Percentiles rank a stretch among this genome's conserved stretches.
Evolutionary conservation across 805 yeast species (phyloP).

Genomic region (Candida cerambycidarum): DNA sequence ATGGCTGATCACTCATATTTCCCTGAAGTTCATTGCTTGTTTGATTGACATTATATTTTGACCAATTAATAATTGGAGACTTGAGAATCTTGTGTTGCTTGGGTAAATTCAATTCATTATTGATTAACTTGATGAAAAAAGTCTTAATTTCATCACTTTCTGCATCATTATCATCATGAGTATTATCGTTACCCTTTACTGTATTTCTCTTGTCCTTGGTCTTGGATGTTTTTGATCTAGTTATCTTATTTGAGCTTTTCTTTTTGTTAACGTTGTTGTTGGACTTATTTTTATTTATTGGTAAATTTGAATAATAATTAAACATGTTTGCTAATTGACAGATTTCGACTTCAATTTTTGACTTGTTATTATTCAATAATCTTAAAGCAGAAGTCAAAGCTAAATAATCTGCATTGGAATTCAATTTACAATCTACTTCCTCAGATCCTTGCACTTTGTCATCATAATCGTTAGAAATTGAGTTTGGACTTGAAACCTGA

Average conservation of each 20-base stretch:
- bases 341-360: conserved; percentile 29
- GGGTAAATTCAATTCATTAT: conserved; percentile 34
- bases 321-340: conserved; percentile 29
- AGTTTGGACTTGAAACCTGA: background rate
- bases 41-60: conserved; percentile 29
- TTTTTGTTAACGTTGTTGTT: background rate
- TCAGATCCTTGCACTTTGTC: background rate
- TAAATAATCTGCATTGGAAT: conserved; percentile 34
- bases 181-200: conserved; percentile 9
- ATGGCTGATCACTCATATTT: conserved; percentile 15
- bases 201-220: conserved; percentile 7
- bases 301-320: conserved; percentile 17
- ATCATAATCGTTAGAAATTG: background rate
- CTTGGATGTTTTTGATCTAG: background rate
- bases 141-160: conserved; percentile 23
- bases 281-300: conserved; percentile 5
- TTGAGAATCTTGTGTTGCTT: conserved; percentile 30
- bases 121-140: conserved; percentile 34
- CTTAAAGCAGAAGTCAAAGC: conserved; percentile 34
- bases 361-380: conserved; percentile 23
- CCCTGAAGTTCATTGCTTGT: conserved; percentile 2
- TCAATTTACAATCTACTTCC: background rate
- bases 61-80: conserved; percentile 38
- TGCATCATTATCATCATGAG: conserved; percentile 8
- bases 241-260: background rate